Base-by-base conservation (phyloP, 2,329 filamentous ascomycete species). In the Apiospora sp. region DNA sequence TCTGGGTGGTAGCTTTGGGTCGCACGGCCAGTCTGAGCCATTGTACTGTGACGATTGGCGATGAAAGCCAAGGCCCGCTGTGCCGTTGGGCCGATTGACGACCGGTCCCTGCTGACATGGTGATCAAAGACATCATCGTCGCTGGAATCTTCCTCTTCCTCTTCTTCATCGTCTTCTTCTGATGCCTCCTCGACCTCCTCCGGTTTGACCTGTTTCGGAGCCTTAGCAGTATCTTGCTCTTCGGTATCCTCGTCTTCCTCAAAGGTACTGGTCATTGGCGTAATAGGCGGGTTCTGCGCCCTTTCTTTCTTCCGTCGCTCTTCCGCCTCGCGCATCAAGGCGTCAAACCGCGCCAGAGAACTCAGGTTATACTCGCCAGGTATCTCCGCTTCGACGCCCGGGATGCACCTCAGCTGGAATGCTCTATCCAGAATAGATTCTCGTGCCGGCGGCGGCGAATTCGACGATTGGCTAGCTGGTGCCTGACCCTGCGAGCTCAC, bases 341-440 rank as follows among this genome's bases (percentile, higher is more conserved):
- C 90, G 71, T 92, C 91, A 71, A 92, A 92, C 30, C 89, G 86
- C 13, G 90, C 91, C 44, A 92, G 84, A 0, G 90, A 92, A 75
- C 87, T 92, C 22, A 92, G 82, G 73, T 91, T 91, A 75, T 91
- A 89, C 74, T 91, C 89, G 4, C 90, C 90, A 0, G 87, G 86
- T 2, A 81, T 76, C 69, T 87, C 84, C 10, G 82, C 81, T 14
- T 90, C 89, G 2, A 88, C 88, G 7, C 90, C 90, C 22, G 90
- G 90, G 46, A 92, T 91, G 72, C 84, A 89, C 12, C 88, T 85
- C 81, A 92, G 81, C 76, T 91, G 89, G 76, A 92, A 92, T 0
- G 91, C 91, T 51, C 91, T 83, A 78, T 92, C 91, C n/a, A 92
- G 80, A 70, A 92, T 92, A 0, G 91, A 92, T 80, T 92, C 90